These are phyloP conservation scores for Sisymbrium irio DNA, from an alignment of 345 rosid genomes.

Conservation along the genomic window DNA sequence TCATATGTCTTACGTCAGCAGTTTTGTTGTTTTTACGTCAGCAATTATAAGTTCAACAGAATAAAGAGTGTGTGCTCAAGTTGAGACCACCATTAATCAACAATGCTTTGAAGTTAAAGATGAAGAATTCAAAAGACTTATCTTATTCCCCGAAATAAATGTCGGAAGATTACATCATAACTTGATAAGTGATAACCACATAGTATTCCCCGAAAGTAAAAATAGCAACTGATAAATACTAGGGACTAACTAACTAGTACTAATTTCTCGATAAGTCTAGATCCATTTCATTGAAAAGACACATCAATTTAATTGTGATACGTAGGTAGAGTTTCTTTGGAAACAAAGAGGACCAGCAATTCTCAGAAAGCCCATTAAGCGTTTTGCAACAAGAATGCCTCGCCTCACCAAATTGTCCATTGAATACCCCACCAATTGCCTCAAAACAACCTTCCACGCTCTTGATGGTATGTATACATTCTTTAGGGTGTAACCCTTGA, in stretches of 20 bases:
- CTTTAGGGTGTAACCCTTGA: background rate
- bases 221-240: too few relatives aligned
- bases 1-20: background rate
- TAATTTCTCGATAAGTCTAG: too few relatives aligned
- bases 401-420: background rate
- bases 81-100: background rate
- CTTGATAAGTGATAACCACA: too few relatives aligned
- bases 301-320: background rate
- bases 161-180: too few relatives aligned
- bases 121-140: background rate
- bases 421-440: background rate
- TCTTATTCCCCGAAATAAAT: too few relatives aligned
- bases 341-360: conserved; percentile 11
- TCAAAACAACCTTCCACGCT: conserved; percentile 16
- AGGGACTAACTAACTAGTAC: too few relatives aligned
- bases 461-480: conserved; percentile 7
- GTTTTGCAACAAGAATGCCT: conserved; percentile 14
- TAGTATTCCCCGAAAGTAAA: too few relatives aligned
- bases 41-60: background rate
- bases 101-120: background rate
- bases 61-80: background rate
- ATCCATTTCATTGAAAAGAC: background rate
- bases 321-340: background rate
- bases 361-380: conserved; percentile 19
- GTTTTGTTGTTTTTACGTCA: background rate